phyloP scores from a whole-genome alignment of 2,329 filamentous ascomycete genomes.

The Exophiala lecanii-corni region DNA sequence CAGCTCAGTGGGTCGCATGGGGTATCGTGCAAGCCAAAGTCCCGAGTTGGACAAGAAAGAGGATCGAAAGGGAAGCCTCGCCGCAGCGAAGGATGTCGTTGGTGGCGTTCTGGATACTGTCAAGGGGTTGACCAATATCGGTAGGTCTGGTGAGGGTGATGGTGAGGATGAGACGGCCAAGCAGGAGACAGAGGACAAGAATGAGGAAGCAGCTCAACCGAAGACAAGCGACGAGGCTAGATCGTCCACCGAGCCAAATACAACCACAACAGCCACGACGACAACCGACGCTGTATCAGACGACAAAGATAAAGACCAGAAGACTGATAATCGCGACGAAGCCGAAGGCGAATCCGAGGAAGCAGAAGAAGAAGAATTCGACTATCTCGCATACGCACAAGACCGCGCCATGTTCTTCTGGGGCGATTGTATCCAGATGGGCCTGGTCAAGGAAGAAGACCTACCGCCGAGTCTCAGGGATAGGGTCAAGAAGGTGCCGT shows the following conservation, averaged over 20 bases:
- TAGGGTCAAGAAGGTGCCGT: constrained; percentile 53
- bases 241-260: too few relatives aligned
- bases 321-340: too few relatives aligned
- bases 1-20: constrained; percentile 90
- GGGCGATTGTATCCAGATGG: constrained; percentile 78
- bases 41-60: constrained; percentile 56
- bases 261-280: too few relatives aligned
- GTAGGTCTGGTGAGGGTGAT: constrained; percentile 3
- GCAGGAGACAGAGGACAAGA: neutral
- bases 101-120: constrained; percentile 22
- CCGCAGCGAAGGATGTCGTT: constrained; percentile 14
- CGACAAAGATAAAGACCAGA: neutral
- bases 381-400: constrained; percentile 88
- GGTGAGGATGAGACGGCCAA: neutral
- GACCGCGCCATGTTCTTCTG: constrained; percentile 90
- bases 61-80: constrained; percentile 5
- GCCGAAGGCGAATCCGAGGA: constrained; percentile 46
- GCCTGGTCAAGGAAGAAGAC: constrained; percentile 69
- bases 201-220: too few relatives aligned
- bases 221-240: too few relatives aligned
- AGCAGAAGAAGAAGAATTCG: constrained; percentile 71
- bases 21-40: constrained; percentile 92
- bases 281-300: too few relatives aligned
- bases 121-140: constrained; percentile 26
- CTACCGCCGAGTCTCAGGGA: constrained; percentile 63